Conservation (phyloP, 2,329 filamentous ascomycete species). For the Paramyrothecium sp. region DNA sequence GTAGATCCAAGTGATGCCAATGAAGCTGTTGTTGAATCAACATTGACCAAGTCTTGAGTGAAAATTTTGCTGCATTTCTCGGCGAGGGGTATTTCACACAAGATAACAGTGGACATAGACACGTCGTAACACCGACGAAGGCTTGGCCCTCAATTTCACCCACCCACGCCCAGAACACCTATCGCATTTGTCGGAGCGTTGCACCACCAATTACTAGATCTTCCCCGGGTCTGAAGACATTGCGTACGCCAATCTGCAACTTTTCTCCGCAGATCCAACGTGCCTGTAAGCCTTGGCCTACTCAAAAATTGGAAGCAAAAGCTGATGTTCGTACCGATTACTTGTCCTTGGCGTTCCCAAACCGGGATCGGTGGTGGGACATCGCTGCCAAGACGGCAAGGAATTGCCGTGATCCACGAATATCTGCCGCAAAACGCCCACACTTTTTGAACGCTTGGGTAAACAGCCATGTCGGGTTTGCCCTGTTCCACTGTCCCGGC, state of each 20-base stretch:
- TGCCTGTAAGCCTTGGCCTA: neutral
- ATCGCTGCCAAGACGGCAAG: neutral
- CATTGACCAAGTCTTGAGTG: neutral
- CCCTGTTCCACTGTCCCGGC: too few relatives aligned
- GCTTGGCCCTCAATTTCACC: neutral
- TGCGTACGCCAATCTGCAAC: neutral
- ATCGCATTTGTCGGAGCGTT: too few relatives aligned
- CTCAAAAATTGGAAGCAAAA: neutral
- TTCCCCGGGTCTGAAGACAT: too few relatives aligned
- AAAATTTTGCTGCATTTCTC: neutral
- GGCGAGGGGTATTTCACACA: neutral
- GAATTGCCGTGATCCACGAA: neutral
- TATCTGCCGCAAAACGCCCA: neutral
- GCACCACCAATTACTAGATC: neutral
- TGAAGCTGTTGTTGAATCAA: neutral
- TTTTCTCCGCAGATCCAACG: neutral
- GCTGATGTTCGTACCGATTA: neutral
- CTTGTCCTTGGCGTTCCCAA: slow-evolving; percentile 1
- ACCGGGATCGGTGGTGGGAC: neutral
- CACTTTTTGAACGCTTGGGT: too few relatives aligned
- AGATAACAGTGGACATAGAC: neutral
- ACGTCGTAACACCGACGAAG: neutral
- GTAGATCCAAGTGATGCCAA: neutral
- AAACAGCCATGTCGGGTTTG: too few relatives aligned
- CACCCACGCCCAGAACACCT: neutral